Evolutionary conservation across 1,284 basidiomycete species (phyloP), one percentile per base, ranked within the genome.

Genomic region (Afroboletus lepidellus): DNA sequence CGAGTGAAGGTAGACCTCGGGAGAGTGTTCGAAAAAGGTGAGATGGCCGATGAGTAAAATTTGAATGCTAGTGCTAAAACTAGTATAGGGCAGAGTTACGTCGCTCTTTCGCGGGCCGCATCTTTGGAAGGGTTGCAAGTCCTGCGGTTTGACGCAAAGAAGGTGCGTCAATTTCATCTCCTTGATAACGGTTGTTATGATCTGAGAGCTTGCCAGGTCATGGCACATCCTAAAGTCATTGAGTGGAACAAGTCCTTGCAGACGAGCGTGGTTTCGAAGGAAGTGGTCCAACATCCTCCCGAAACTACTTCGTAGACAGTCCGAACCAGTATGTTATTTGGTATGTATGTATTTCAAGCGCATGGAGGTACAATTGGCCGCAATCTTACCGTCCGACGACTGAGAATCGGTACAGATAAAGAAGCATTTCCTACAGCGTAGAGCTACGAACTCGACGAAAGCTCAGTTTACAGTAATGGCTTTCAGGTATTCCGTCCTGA

Each of bases 61-160:
- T 1, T n/a, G n/a, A n/a, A n/a, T n/a, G n/a, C 8, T 25, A 32
- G 29, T 30, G 18, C 49, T 59, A n/a, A 60, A 36, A 3, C 16
- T 2, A 4, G 3, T 18, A 12, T 48, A 80, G 83, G 82, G 3
- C 87, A 88, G 72, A 88, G 87, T 38, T 94, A 94, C 58, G 90
- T 93, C 12, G 92, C 92, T 0, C 74, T 94, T 8, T 92, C 90
- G 8, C 83, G 92, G 12, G 92, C 92, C 0, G 89, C 90, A 0
- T 84, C 84, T 8, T 70, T 93, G 36, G 83, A 90, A 11, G 87
- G 90, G 0, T 73, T 94, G 37, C 90, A 94, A 64, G 88, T 94
- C 1, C 63, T 85, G 12, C 78, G 84, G 2, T 94, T 94, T 70
- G 81, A 85, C 58, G 72, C 83, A 0, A 79, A 76, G 53, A 89